Conservation (phyloP, 257 asterid species). For the Gentiana straminea region DNA sequence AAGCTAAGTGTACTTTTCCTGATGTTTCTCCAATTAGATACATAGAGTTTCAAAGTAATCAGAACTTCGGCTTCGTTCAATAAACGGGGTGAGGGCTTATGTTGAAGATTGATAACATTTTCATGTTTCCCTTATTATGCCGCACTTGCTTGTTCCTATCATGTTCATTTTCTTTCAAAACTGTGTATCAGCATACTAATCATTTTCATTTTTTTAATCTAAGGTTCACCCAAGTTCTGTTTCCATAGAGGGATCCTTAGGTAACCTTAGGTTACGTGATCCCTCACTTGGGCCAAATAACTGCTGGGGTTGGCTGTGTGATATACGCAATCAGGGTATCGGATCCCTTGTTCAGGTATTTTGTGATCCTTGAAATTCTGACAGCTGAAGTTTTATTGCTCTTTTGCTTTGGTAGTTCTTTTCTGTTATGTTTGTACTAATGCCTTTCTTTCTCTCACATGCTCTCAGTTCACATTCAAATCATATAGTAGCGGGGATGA, state of each 20-base stretch:
- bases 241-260: constrained; percentile 74
- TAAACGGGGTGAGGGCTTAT: no score
- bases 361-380: constrained; percentile 4
- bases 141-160: no score
- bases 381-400: not conserved
- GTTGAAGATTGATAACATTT: no score
- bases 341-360: constrained; percentile 86
- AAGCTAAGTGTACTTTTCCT: no score
- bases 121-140: no score
- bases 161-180: no score
- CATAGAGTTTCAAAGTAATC: no score
- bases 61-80: no score
- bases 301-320: constrained; percentile 98
- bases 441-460: constrained; percentile 6
- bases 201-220: constrained; percentile 19
- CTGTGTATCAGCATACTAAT: constrained; percentile 8
- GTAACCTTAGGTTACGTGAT: constrained; percentile 85
- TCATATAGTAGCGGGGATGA: constrained; percentile 75
- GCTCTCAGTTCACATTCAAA: constrained; percentile 68
- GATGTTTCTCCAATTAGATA: no score
- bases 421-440: not conserved
- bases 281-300: constrained; percentile 71
- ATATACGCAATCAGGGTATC: constrained; percentile 86
- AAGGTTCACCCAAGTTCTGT: constrained; percentile 95
- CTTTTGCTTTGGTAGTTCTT: not conserved